Evolutionary conservation across 768 basidiomycete genomes (phyloP), one percentile per base, ranked within the genome.

Genomic region (Russula ochroleuca): DNA sequence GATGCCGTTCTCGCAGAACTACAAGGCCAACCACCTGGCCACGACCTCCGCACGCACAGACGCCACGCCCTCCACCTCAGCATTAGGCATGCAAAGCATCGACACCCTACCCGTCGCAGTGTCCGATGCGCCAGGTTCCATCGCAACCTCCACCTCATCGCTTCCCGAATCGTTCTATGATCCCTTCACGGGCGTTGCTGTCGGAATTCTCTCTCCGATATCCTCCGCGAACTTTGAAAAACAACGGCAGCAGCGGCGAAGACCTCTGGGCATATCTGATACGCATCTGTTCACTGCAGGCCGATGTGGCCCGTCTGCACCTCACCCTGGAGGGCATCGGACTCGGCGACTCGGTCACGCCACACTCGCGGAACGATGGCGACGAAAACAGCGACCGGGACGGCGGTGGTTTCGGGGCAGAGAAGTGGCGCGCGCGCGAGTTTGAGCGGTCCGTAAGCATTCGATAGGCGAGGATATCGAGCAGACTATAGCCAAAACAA

Each of bases 401-500:
- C 15, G 59, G 40, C 25, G 56, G 47, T n/a, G 63, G 53, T 3
- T n/a, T 10, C 11, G 63, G 57, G 38, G 66, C 59, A 10, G 63
- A 61, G 63, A 59, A 41, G 43, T 28, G 65, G 43, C 77, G 85
- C 58, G 87, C 87, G 66, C 83, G 82, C 58, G 85, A 90, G 69
- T 91, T 92, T 72, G 79, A 81, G 8, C 83, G 78, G 65, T 77
- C 90, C n/a, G n/a, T 40, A 81, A 86, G 10, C 80, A 83, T 91
- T 92, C 70, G 80, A 83, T 57, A 85, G 85, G 31, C 79, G 81
- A 83, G 63, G 82, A 83, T 35, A 87, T 91, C 21, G 80, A 83
- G 57, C 80, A 78, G 35, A 87, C 92, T 37, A 91, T 92, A 90
- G 72, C 71, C 72, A 90, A 89, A 80, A 90, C 87, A 64, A 87